phyloP scores from a whole-genome alignment of 106 monocot genomes.

The Gastrodia elata region DNA sequence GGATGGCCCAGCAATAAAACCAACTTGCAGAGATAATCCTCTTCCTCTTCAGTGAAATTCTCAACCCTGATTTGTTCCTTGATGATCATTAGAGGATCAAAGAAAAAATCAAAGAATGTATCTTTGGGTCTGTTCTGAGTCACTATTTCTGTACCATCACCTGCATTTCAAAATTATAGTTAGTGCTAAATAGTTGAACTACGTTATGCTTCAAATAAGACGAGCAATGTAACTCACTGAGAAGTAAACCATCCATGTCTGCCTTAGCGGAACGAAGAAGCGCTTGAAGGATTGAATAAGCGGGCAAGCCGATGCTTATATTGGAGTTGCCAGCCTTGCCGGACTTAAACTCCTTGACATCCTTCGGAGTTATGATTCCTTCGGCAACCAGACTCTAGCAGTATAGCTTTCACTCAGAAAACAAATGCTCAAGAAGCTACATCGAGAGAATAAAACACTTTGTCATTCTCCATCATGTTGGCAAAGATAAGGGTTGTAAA shows the following conservation, averaged over 20 bases:
- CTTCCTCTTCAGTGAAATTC: constrained; percentile 60
- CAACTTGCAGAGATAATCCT: constrained; percentile 54
- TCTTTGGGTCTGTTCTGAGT: constrained; percentile 62
- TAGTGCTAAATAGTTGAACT: not conserved
- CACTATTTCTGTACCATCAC: constrained; percentile 64
- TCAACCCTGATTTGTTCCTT: constrained; percentile 79
- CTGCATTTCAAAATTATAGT: constrained; percentile 22
- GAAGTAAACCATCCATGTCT: constrained; percentile 38
- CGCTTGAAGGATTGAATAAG: constrained; percentile 46
- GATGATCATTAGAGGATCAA: constrained; percentile 80
- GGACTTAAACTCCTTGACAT: constrained; percentile 25
- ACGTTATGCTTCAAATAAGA: not conserved
- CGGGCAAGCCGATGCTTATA: constrained; percentile 48
- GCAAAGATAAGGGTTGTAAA: not conserved
- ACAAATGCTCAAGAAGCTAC: constrained; percentile 49
- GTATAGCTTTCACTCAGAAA: constrained; percentile 33
- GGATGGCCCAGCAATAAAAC: constrained; percentile 59
- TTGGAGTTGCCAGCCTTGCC: constrained; percentile 22
- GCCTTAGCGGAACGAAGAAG: constrained; percentile 40
- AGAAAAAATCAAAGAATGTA: constrained; percentile 75
- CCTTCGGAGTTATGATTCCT: constrained; percentile 44
- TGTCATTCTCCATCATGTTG: too few relatives aligned
- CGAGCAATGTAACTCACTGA: constrained; percentile 25
- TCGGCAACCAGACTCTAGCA: constrained; percentile 38
- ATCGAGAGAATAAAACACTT: not conserved